Base-by-base conservation (phyloP, 768 basidiomycete species). In the Phlebiopsis flavidoalba region DNA sequence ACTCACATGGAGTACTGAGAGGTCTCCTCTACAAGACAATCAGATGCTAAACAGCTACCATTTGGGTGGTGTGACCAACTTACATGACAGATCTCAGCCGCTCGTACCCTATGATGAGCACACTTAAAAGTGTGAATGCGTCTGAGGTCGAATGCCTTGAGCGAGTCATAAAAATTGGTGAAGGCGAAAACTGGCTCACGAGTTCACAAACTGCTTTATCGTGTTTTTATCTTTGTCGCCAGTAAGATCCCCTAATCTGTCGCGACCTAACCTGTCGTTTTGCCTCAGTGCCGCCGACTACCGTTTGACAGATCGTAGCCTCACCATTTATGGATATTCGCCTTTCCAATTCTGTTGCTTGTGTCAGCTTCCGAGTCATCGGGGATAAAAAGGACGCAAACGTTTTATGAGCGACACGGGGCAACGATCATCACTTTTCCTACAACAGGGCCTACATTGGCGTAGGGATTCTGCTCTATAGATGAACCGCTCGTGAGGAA, bases 91-190 rank as follows among this genome's bases (percentile, higher is more conserved):
- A 88, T 51, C 93, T 78, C 37, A 97, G 79, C 56, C 90, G 86
- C 69, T 98, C 97, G 70, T 99, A 99, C 2, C 97, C 95, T 61
- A 98, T 95, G 61, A 99, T 83, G 19, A 99, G 77, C 1, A 98
- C 92, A 59, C 94, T n/a, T n/a, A n/a, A n/a, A n/a, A n/a, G n/a
- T 88, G 65, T 93, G 88, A 8, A 81, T 80, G 70, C 81, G 85
- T 35, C 91, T 91, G 66, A 6, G 55, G n/a, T 55, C 53, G 60
- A 31, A 24, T 15, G 14, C 35, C 1, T n/a, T 55, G 14, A 43
- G 60, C 31, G n/a, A n/a, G 53, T 7, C 61, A 33, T n/a, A 1
- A 40, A 51, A 15, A 47, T 17, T 40, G 19, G n/a, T n/a, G 26
- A 55, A 31, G 15, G 40, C 12, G n/a, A 45, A 17, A 46, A 26